phyloP scores from a whole-genome alignment of 495 filamentous ascomycete species.

The Penicillium lividum region DNA sequence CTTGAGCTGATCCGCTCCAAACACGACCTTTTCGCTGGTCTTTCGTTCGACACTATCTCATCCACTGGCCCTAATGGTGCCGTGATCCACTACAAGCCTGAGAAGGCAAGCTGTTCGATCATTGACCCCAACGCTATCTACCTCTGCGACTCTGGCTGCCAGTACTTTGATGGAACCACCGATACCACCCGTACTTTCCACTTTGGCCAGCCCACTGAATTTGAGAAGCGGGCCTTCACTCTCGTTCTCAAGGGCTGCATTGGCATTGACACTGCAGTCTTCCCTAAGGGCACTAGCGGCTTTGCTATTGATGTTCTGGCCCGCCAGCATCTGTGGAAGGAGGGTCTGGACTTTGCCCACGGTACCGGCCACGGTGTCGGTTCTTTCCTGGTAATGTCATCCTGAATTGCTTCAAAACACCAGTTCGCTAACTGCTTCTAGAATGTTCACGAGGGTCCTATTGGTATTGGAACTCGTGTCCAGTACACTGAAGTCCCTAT shows the following conservation, averaged over 20 bases:
- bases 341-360: slow-evolving; percentile 93
- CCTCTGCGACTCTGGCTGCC: slow-evolving; percentile 94
- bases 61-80: slow-evolving; percentile 94
- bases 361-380: slow-evolving; percentile 97
- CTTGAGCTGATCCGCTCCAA: slow-evolving; percentile 80
- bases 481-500: slow-evolving; percentile 92
- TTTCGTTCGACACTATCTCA: slow-evolving; percentile 96
- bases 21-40: slow-evolving; percentile 80
- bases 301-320: slow-evolving; percentile 89
- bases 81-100: slow-evolving; percentile 96
- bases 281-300: slow-evolving; percentile 92
- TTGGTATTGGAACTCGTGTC: slow-evolving; percentile 89
- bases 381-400: slow-evolving; percentile 64
- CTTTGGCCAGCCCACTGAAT: slow-evolving; percentile 80
- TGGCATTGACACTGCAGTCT: slow-evolving; percentile 80
- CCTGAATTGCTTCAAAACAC: background rate
- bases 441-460: slow-evolving; percentile 97
- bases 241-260: slow-evolving; percentile 97
- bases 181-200: slow-evolving; percentile 95
- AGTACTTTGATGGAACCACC: slow-evolving; percentile 94
- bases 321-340: slow-evolving; percentile 88
- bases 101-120: slow-evolving; percentile 74
- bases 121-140: slow-evolving; percentile 90
- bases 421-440: slow-evolving; percentile 35
- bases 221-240: slow-evolving; percentile 91